Base-by-base conservation (phyloP, 1,139 yeast genomes). In the Saccharomycopsis phalli region DNA sequence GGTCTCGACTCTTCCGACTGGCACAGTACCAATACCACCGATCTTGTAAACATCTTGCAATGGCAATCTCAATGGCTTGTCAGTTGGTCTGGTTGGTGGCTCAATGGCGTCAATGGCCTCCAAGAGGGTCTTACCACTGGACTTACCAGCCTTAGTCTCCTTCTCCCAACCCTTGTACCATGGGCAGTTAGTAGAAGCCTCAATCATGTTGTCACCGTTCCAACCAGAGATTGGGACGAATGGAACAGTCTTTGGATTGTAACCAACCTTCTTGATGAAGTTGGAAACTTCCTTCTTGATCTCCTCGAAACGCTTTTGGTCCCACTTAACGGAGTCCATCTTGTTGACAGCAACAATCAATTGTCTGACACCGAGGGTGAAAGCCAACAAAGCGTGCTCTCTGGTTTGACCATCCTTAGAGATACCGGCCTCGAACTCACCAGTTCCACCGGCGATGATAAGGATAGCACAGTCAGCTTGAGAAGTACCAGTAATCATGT, bases 351-450 rank as follows among this genome's bases (percentile, higher is more conserved):
- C 93, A 65, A 81, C 91, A 62, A 82, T 80, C 68, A 82, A 76
- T 68, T 82, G 88, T 65, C 70, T 77, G 57, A 82, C 93, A 78
- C 94, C 94, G 58, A 82, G 82, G 59, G 94, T 82, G 79, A 73
- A 81, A 58, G 94, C 91, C 59, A 82, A 74, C 56, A 82, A 71
- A 61, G 94, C 94, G 75, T 82, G 94, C 71, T 82, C 94, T 74
- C 94, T 81, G 64, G 94, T 82, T 74, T 81, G 93, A 66, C 93
- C 93, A 62, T 82, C 91, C 71, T 80, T 81, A 61, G 88, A 82
- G 71, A 82, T 81, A 80, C 93, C 94, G 58, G 94, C 91, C 74
- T 82, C 94, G 74, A 81, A 82, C 72, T 82, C 94, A 81, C 94
- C 94, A 62, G 69, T 74, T 75, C 94, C 91, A 63, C 87, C 88